These are phyloP conservation scores for Pythium folliculosum DNA, from an alignment of 352 stramenopile genomes.

Conservation along the genomic window DNA sequence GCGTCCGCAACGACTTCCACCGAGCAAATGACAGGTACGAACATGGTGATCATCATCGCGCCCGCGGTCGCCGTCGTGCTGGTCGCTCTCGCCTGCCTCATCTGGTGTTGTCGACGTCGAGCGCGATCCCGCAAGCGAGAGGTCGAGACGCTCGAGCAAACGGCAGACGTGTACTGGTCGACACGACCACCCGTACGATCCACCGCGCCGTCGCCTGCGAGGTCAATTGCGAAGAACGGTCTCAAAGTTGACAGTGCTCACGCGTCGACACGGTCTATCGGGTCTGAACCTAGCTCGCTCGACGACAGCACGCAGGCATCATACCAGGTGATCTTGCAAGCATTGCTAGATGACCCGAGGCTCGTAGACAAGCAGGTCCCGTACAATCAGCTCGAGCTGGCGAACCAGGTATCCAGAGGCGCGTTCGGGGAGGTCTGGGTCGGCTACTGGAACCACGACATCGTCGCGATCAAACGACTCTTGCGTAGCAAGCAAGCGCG, in stretches of 20 bases:
- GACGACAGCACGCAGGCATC: not conserved
- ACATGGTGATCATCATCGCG: too few relatives aligned
- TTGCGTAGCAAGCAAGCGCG: conserved; percentile 3
- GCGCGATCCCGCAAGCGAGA: not conserved
- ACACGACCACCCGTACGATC: too few relatives aligned
- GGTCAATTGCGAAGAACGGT: too few relatives aligned
- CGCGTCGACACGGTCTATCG: too few relatives aligned
- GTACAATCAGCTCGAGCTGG: not conserved
- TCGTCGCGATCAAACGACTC: conserved; percentile 33
- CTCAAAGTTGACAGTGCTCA: too few relatives aligned
- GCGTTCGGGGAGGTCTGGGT: conserved; percentile 4
- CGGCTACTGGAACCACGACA: not conserved
- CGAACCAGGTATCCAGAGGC: not conserved
- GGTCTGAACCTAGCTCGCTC: too few relatives aligned
- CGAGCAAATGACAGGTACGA: too few relatives aligned
- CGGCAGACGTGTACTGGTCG: too few relatives aligned
- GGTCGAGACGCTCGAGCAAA: too few relatives aligned
- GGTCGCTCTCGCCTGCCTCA: not conserved
- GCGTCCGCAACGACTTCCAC: too few relatives aligned
- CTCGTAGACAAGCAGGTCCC: not conserved
- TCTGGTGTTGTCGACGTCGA: conserved; percentile 2
- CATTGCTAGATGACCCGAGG: not conserved
- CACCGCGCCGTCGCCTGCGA: not conserved
- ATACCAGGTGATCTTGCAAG: not conserved
- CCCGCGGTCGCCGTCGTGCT: not conserved